Evolutionary conservation across 176 grass and related monocot genomes (phyloP).

Genomic region (Dactylis glomerata): DNA sequence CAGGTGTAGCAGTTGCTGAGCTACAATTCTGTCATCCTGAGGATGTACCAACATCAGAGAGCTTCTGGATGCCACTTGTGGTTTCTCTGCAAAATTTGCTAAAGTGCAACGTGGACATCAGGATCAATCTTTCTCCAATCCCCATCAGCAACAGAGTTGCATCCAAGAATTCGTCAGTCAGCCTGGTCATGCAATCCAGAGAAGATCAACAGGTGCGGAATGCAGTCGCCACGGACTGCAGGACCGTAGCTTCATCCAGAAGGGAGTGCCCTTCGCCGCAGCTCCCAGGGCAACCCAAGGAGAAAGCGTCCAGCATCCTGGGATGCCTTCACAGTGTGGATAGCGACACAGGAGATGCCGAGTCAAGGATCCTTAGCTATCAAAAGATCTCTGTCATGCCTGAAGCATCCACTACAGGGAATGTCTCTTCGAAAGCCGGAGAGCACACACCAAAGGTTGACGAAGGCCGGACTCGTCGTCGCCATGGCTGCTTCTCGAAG

Average conservation of each 20-base stretch:
- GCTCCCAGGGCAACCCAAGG: slow-evolving; percentile 6
- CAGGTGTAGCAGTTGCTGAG: slow-evolving; percentile 67
- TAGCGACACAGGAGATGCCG: not conserved
- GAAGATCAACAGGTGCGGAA: slow-evolving; percentile 27
- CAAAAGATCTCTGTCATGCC: slow-evolving; percentile 41
- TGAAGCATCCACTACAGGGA: slow-evolving; percentile 29
- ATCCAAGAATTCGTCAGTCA: slow-evolving; percentile 40
- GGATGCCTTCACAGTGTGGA: slow-evolving; percentile 37
- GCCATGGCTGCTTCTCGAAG: slow-evolving; percentile 20
- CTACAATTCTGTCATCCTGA: slow-evolving; percentile 61
- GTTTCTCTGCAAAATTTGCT: slow-evolving; percentile 72
- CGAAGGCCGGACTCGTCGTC: not conserved
- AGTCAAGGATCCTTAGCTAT: slow-evolving; percentile 47
- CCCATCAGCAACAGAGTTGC: not conserved
- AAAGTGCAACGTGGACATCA: slow-evolving; percentile 69
- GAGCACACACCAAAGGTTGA: slow-evolving; percentile 5
- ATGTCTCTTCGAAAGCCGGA: not conserved
- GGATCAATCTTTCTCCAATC: slow-evolving; percentile 51
- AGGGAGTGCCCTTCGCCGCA: slow-evolving; percentile 32
- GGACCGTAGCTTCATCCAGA: slow-evolving; percentile 36
- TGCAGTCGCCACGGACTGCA: slow-evolving; percentile 8
- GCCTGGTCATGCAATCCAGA: slow-evolving; percentile 50
- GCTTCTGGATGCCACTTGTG: slow-evolving; percentile 57
- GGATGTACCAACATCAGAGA: slow-evolving; percentile 47
- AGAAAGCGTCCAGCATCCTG: slow-evolving; percentile 28